Percentiles rank a stretch among this genome's conserved stretches.
Evolutionary conservation across 2,329 filamentous ascomycete species (phyloP).

Genomic region (Claviceps spartinae): DNA sequence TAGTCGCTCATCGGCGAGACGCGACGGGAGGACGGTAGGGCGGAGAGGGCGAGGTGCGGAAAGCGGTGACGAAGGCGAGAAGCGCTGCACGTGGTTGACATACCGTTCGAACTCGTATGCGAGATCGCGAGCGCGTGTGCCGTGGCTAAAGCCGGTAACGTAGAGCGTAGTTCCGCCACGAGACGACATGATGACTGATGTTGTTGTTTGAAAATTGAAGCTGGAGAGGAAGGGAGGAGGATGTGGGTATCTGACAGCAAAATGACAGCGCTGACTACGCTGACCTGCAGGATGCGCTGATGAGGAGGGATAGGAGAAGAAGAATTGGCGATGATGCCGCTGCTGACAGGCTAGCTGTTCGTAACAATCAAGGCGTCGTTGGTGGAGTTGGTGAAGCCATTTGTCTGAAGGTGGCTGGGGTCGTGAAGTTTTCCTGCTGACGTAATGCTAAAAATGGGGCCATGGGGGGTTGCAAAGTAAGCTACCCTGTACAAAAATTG

Average conservation of each 20-base stretch:
- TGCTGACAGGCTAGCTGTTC: constrained; percentile 2
- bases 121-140: constrained; percentile 95
- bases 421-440: constrained; percentile 12
- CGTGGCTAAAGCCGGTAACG: constrained; percentile 97
- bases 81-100: constrained; percentile 46
- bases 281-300: constrained; percentile 1
- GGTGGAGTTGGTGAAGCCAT: constrained; percentile 4
- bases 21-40: constrained; percentile 23
- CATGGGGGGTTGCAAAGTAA: neutral
- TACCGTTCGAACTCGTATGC: constrained; percentile 99
- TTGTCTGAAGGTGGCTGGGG: neutral
- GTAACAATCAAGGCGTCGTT: constrained; percentile 1
- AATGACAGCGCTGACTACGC: constrained; percentile 1
- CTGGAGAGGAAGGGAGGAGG: constrained; percentile 1
- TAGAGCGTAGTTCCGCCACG: constrained; percentile 89
- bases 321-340: constrained; percentile 3
- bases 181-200: constrained; percentile 65
- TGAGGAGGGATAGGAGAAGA: neutral
- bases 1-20: constrained; percentile 21
- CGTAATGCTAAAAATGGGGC: constrained; percentile 4
- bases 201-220: constrained; percentile 3
- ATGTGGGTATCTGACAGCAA: constrained; percentile 2
- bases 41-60: constrained; percentile 26
- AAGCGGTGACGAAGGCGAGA: constrained; percentile 25
- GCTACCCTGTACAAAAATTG: neutral